Evolutionary conservation across 2,329 filamentous ascomycete genomes (phyloP), one percentile per base, ranked within the genome.

Genomic region (Leptoxyphium fumago): DNA sequence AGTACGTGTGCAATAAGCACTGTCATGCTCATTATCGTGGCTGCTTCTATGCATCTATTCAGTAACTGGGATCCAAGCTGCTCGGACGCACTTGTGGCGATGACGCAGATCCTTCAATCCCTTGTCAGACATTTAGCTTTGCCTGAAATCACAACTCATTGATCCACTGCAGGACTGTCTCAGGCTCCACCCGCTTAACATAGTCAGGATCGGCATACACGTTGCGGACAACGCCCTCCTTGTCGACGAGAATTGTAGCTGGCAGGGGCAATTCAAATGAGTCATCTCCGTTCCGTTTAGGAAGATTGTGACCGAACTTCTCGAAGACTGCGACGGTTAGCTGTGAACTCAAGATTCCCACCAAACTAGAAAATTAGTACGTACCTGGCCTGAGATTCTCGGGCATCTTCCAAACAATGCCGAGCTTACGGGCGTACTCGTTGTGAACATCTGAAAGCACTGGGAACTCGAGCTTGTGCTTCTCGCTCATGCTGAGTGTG

Each of bases 361-460:
- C 7, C 21, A 26, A 26, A 4, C 21, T 7, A 7, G 7, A 7
- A 26, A 26, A 3, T 26, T 26, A 7, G 7, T 26, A 26, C 21
- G 7, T 26, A 26, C 21, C 7, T 26, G 21, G 21, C 7, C 21
- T 26, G 21, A 26, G 21, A 26, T 26, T 26, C 21, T 26, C 21
- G 7, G 21, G 21, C 21, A 26, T 26, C 21, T 26, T 26, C 21
- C 21, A 26, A 26, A 26, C 21, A 26, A 26, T 26, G 21, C 21
- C 21, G 7, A 55, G 43, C 41, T 65, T 38, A 15, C 50, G 51
- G 1, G 65, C 64, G 45, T 64, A 51, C 18, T 50, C 50, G 44
- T 65, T 63, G 2, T 57, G 58, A 2, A 58, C 50, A 46, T 69
- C 67, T 2, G 63, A 64, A 4, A 69, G 55, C 2, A 69, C 66